phyloP scores from a whole-genome alignment of 176 grass and related monocot genomes.

The Oryza meyeriana region DNA sequence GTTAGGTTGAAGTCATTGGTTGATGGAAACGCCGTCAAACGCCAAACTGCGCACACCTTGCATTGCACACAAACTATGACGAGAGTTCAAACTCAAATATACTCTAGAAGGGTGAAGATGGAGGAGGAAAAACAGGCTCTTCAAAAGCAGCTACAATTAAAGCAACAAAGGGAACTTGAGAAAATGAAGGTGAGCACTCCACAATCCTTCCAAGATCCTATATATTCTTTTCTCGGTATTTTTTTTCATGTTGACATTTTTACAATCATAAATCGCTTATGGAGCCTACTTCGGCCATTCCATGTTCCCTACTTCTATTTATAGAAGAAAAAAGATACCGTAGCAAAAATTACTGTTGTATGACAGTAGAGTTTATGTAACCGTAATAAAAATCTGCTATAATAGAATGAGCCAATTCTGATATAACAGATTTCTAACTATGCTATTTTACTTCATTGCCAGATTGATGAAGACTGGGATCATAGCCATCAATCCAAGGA shows the following conservation, averaged over 20 bases:
- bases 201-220: not conserved
- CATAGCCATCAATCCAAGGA: conserved; percentile 85
- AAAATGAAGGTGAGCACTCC: conserved; percentile 64
- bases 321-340: not conserved
- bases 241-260: not conserved
- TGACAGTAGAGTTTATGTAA: not conserved
- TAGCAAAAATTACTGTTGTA: not conserved
- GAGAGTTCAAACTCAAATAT: conserved; percentile 80
- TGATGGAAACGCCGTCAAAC: conserved; percentile 74
- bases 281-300: not conserved
- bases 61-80: conserved; percentile 65
- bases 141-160: conserved; percentile 78
- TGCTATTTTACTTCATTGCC: conserved; percentile 5
- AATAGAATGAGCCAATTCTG: not conserved
- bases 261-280: not conserved
- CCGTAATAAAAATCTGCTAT: not conserved
- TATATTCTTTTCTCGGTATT: not conserved
- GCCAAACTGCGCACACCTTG: conserved; percentile 72
- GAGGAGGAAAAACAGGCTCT: conserved; percentile 83
- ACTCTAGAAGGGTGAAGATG: conserved; percentile 71
- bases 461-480: conserved; percentile 93
- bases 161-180: conserved; percentile 69
- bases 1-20: conserved; percentile 77
- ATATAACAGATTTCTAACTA: not conserved
- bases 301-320: not conserved